Conservation (phyloP, 768 basidiomycete species). For the Rhodosporidiobolus sp. region DNA sequence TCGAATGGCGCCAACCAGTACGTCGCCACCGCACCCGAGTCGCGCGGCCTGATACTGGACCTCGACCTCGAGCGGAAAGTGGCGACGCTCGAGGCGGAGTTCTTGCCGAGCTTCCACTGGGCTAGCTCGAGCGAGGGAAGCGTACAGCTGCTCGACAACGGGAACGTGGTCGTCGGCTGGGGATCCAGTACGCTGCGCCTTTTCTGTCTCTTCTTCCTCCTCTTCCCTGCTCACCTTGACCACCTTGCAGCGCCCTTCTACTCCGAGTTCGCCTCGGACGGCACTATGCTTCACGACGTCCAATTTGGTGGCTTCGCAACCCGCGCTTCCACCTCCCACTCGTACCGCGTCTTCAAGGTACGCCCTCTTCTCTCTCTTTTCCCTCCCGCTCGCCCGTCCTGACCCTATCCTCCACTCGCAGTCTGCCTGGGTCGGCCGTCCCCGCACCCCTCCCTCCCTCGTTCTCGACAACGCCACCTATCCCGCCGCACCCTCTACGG, state of each 20-base stretch:
- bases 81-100: background rate
- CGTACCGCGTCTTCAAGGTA: constrained; percentile 11
- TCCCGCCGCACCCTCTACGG: background rate
- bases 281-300: background rate
- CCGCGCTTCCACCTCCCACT: background rate
- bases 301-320: background rate
- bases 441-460: background rate
- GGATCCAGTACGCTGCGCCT: constrained; percentile 1
- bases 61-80: constrained; percentile 1
- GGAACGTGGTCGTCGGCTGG: constrained; percentile 8
- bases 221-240: too few species aligned
- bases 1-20: constrained; percentile 11
- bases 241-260: background rate
- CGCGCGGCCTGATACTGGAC: background rate
- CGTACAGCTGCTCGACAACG: constrained; percentile 9
- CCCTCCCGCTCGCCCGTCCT: background rate
- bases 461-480: background rate
- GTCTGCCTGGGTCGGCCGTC: background rate
- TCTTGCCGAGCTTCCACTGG: background rate
- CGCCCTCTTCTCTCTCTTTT: background rate
- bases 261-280: background rate
- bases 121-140: constrained; percentile 8
- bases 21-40: background rate
- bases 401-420: background rate
- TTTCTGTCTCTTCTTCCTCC: too few species aligned